phyloP scores from a whole-genome alignment of 2,329 filamentous ascomycete genomes.

The Simplicillium aogashimaense region DNA sequence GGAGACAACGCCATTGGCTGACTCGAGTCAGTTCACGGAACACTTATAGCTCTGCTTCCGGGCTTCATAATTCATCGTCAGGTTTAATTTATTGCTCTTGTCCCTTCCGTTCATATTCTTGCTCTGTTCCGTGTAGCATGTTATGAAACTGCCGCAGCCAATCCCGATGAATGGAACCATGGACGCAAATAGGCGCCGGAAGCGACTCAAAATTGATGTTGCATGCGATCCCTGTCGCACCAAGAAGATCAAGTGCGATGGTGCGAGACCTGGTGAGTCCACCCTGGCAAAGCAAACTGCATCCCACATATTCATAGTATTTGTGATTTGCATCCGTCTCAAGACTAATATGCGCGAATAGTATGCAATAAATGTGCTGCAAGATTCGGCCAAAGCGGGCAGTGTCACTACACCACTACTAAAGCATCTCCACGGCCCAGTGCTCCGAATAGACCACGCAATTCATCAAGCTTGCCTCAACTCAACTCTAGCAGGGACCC shows the following conservation, averaged over 20 bases:
- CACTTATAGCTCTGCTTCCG: too few relatives aligned
- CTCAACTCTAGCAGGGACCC: too few relatives aligned
- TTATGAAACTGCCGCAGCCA: too few relatives aligned
- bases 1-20: too few relatives aligned
- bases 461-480: too few relatives aligned
- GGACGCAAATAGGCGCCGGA: conserved; percentile 10
- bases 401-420: conserved; percentile 15
- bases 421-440: background rate
- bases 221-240: conserved; percentile 31
- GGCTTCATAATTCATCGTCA: too few relatives aligned
- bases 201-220: conserved; percentile 32
- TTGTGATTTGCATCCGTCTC: background rate
- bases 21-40: too few relatives aligned
- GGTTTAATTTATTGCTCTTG: too few relatives aligned
- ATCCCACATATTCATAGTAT: background rate
- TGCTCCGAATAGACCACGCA: background rate
- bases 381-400: conserved; percentile 16
- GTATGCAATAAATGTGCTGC: conserved; percentile 21
- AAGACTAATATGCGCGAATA: too few relatives aligned
- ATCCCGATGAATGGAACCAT: too few relatives aligned
- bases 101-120: too few relatives aligned
- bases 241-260: conserved; percentile 32
- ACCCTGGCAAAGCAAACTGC: background rate
- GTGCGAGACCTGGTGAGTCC: conserved; percentile 23
- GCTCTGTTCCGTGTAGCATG: too few relatives aligned